Percentiles rank a stretch among this genome's conserved stretches.
Conservation (phyloP, 805 yeast species). For the Kluyveromyces starmeri region DNA sequence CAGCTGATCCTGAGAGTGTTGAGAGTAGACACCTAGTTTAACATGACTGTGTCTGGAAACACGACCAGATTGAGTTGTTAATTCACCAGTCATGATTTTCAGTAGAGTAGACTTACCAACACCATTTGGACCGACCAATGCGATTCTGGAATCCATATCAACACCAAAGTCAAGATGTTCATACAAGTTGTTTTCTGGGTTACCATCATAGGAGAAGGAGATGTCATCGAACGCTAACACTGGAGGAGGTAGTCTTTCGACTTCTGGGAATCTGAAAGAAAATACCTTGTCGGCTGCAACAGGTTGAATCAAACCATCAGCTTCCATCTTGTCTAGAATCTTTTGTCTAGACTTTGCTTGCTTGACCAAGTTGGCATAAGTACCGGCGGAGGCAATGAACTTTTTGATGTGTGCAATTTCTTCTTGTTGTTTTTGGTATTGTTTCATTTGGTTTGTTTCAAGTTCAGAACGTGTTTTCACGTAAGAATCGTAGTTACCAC, state of each 20-base stretch:
- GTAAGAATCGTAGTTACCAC: constrained; percentile 98
- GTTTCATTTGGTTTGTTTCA: constrained; percentile 98
- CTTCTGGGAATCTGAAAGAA: constrained; percentile 88
- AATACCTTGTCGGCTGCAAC: constrained; percentile 91
- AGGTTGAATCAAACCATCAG: constrained; percentile 91
- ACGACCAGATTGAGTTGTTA: constrained; percentile 86
- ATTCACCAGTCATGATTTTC: constrained; percentile 93
- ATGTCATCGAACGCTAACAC: constrained; percentile 94
- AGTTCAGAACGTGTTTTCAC: constrained; percentile 87
- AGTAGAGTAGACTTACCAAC: constrained; percentile 95
- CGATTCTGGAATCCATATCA: constrained; percentile 98
- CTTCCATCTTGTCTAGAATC: constrained; percentile 99
- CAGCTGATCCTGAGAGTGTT: constrained; percentile 97
- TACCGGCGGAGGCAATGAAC: constrained; percentile 99
- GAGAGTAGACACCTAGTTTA: constrained; percentile 97
- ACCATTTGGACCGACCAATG: constrained; percentile 98
- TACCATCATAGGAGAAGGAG: constrained; percentile 83
- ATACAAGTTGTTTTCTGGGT: constrained; percentile 77
- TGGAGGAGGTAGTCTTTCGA: constrained; percentile 97
- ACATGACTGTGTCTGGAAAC: constrained; percentile 96
- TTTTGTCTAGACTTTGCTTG: constrained; percentile 99
- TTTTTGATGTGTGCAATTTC: constrained; percentile 97
- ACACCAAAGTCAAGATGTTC: constrained; percentile 92
- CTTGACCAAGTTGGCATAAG: constrained; percentile 95
- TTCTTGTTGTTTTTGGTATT: constrained; percentile 94